Conservation (phyloP, 2,329 filamentous ascomycete species). For the Spiromastix sp. region DNA sequence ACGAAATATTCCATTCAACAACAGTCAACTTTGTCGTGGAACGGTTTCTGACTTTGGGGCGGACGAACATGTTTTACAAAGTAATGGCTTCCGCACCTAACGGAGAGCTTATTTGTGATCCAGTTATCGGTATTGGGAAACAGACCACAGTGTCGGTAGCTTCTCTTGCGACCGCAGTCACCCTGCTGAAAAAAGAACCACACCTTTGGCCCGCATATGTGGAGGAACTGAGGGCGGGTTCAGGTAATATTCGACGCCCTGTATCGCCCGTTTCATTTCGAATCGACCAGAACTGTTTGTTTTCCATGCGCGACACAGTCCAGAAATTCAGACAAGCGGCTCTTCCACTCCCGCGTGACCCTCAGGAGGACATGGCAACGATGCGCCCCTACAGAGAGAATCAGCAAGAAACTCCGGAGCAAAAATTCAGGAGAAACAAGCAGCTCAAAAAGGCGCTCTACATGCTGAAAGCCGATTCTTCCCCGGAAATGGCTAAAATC, state of each 20-base stretch:
- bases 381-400: no score
- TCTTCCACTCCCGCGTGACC: constrained; percentile 6
- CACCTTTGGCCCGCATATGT: neutral
- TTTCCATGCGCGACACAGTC: constrained; percentile 6
- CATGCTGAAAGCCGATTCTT: no score
- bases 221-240: neutral
- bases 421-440: no score
- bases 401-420: no score
- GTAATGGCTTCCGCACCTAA: neutral
- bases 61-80: neutral
- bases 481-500: no score
- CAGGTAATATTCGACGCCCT: neutral
- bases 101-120: neutral
- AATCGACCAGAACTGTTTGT: constrained; percentile 3
- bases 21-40: neutral
- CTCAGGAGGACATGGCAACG: no score
- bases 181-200: neutral
- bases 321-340: constrained; percentile 4
- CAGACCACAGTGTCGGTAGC: neutral
- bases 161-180: neutral
- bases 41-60: neutral
- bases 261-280: neutral
- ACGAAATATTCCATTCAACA: no score
- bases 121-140: neutral
- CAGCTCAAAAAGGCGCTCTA: no score